Evolutionary conservation across 257 asterid species (phyloP), one percentile per base, ranked within the genome.

Genomic region (Salvia hispanica): DNA sequence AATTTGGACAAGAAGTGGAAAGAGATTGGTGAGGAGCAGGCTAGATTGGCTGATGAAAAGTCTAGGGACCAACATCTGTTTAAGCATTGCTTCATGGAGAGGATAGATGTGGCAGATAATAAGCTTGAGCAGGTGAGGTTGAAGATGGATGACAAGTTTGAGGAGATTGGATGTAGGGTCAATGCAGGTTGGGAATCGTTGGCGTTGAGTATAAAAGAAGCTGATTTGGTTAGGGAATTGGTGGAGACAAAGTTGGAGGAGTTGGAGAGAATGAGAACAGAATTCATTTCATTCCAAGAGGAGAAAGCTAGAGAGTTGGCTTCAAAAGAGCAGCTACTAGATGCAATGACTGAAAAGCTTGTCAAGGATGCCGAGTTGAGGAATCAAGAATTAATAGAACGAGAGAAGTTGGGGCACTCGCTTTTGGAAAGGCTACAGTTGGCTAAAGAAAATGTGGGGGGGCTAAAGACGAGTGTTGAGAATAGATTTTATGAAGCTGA

Each of bases 191-290:
- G 15, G 48, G 72, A 70, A 59, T 68, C 62, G 2, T 55, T 40
- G 33, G 70, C 40, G 0, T 46, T 7, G 37, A 47, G 34, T 7
- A 28, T 43, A 4, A 43, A 55, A 45, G 77, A 62, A 53, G 77
- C 70, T 18, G 81, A 73, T 50, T 47, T 62, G 34, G 55, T 80
- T 14, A 58, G 62, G 74, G 74, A 40, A 54, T 73, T 64, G 15
- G 21, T 61, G 67, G 74, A 74, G 58, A 75, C 67, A 50, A 11
- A 51, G 73, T 18, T 62, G 72, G 68, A 69, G 70, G 82, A 77
- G 57, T 52, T 81, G 57, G 79, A 69, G 67, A 64, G 39, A 71
- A 63, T 39, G 59, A 69, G 58, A 48, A 53, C 37, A 21, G 67
- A 71, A 34, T 52, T 73, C 16, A 21, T 14, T 61, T 61, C 66